phyloP scores from a whole-genome alignment of 2,329 filamentous ascomycete genomes.

The Cyphellophora attinorum region DNA sequence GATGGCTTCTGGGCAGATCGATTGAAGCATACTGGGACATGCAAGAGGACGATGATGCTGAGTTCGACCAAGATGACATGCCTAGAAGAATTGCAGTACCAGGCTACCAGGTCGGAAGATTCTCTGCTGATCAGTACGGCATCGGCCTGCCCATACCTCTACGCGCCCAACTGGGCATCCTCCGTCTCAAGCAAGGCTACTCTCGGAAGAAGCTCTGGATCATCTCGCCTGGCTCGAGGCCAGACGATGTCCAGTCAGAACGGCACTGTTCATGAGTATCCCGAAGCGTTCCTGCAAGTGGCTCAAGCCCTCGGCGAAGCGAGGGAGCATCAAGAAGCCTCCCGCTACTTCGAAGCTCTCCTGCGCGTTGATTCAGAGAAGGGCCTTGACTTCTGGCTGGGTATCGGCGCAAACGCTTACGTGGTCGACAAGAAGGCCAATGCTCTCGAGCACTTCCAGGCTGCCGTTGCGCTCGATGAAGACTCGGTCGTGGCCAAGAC shows the following conservation, averaged over 20 bases:
- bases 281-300: conserved; percentile 69
- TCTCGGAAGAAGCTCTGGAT: conserved; percentile 61
- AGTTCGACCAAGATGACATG: conserved; percentile 71
- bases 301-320: conserved; percentile 48
- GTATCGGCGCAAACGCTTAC: conserved; percentile 54
- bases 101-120: conserved; percentile 49
- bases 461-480: conserved; percentile 62
- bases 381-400: conserved; percentile 41
- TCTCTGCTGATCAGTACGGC: conserved; percentile 56
- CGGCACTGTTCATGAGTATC: conserved; percentile 54
- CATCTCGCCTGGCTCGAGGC: conserved; percentile 60
- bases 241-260: conserved; percentile 44
- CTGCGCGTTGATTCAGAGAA: conserved; percentile 36
- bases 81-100: conserved; percentile 54
- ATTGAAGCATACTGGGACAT: conserved; percentile 70
- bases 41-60: conserved; percentile 64
- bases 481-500: conserved; percentile 67
- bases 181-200: conserved; percentile 62
- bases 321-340: conserved; percentile 43
- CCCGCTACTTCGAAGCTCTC: conserved; percentile 49
- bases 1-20: conserved; percentile 73
- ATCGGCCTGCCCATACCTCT: conserved; percentile 68
- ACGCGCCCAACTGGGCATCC: conserved; percentile 72
- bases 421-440: conserved; percentile 53
- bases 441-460: conserved; percentile 69